Evolutionary conservation across 257 asterid genomes (phyloP).

Genomic region (Catharanthus roseus): DNA sequence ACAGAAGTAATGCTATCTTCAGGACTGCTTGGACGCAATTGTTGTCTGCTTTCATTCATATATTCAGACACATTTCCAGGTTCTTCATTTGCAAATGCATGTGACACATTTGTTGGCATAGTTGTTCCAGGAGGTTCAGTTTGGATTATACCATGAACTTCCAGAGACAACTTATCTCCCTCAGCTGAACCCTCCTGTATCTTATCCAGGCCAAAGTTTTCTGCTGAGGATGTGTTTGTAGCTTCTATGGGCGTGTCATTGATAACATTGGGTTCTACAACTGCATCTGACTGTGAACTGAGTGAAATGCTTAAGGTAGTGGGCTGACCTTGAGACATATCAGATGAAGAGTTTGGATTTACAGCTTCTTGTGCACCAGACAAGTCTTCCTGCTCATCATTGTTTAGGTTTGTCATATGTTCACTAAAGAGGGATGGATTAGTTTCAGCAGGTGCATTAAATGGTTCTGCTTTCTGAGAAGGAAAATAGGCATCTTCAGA

Average conservation of each 20-base stretch:
- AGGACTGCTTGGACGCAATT: constrained; percentile 39
- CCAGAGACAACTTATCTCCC: constrained; percentile 32
- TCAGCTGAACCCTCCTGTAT: constrained; percentile 29
- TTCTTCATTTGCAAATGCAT: constrained; percentile 39
- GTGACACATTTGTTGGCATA: constrained; percentile 27
- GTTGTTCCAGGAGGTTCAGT: constrained; percentile 29
- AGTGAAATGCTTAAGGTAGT: constrained; percentile 18
- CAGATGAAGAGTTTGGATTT: constrained; percentile 22
- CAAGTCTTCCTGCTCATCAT: constrained; percentile 27
- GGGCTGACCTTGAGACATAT: constrained; percentile 40
- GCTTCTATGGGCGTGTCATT: constrained; percentile 33
- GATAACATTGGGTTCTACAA: constrained; percentile 34
- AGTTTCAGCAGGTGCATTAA: constrained; percentile 35
- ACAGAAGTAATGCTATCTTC: constrained; percentile 58
- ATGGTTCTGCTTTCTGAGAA: constrained; percentile 31
- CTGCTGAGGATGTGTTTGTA: constrained; percentile 31
- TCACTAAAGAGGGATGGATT: constrained; percentile 31
- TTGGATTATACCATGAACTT: constrained; percentile 26
- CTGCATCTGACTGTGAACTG: constrained; percentile 32
- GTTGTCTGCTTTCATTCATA: constrained; percentile 32
- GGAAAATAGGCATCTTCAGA: constrained; percentile 27
- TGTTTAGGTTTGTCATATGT: constrained; percentile 26
- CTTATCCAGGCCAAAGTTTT: constrained; percentile 22
- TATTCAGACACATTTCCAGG: constrained; percentile 34
- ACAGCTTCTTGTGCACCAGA: constrained; percentile 33